phyloP scores from a whole-genome alignment of 192 early-diverging fungal genomes.

The Polychytrium aggregatum region DNA sequence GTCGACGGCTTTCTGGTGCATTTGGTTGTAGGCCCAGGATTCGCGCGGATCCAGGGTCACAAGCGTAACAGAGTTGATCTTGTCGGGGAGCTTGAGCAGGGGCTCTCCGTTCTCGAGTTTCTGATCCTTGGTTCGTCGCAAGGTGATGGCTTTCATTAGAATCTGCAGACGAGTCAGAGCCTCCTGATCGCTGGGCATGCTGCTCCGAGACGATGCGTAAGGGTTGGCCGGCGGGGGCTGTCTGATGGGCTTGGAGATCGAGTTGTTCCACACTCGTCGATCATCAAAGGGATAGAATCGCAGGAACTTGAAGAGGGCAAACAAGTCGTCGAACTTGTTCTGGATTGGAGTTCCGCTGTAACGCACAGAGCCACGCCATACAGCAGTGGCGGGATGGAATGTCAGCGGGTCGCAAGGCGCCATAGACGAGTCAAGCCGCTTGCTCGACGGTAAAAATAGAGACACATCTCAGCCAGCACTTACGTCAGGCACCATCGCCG shows the following conservation, averaged over 20 bases:
- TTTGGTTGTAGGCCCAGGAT: constrained; percentile 28
- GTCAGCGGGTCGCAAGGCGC: too few relatives aligned
- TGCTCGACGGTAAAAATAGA: too few relatives aligned
- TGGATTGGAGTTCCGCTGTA: constrained; percentile 70
- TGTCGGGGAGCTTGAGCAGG: constrained; percentile 66
- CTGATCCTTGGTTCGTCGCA: constrained; percentile 82
- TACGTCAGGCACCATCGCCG: constrained; percentile 79
- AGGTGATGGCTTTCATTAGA: constrained; percentile 59
- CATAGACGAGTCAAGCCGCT: too few relatives aligned
- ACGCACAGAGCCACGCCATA: too few relatives aligned
- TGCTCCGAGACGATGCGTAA: too few relatives aligned
- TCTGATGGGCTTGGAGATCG: too few relatives aligned
- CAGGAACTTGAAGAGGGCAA: constrained; percentile 73
- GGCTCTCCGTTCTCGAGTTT: constrained; percentile 62
- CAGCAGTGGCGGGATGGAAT: too few relatives aligned
- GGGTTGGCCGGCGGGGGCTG: too few relatives aligned
- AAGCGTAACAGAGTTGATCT: constrained; percentile 8
- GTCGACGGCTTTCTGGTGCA: constrained; percentile 15
- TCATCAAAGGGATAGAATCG: constrained; percentile 46
- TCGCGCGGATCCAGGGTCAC: constrained; percentile 28
- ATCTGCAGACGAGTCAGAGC: constrained; percentile 36
- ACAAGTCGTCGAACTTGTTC: constrained; percentile 79
- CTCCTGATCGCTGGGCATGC: too few relatives aligned
- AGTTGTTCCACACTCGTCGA: constrained; percentile 21
- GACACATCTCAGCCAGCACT: too few relatives aligned